Evolutionary conservation across 495 filamentous ascomycete genomes (phyloP), one percentile per base, ranked within the genome.

Genomic region (Neurospora hispaniola): DNA sequence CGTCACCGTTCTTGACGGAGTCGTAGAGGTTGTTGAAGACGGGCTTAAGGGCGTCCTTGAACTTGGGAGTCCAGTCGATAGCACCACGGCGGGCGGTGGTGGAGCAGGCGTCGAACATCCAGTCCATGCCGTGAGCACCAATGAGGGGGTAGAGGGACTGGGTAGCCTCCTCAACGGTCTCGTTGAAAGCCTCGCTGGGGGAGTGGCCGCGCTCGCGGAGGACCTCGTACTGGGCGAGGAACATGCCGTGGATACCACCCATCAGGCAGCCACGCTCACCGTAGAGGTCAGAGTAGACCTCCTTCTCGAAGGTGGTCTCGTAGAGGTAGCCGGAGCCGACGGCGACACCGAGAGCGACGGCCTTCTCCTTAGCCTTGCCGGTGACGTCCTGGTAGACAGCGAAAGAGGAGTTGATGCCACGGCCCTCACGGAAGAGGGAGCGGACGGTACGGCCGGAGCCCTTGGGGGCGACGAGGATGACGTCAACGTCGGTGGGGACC

Each of bases 221-320:
- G 79, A 98, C 96, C 89, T 99, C 96, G 88, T 99, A 98, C 88
- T 99, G 96, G 73, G 96, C 96, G 77, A 99, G 93, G 92, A 99
- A 99, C 96, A 99, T 98, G 85, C 96, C 96, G 89, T 99, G 96
- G 85, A 99, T 99, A 85, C 96, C 96, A 78, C 96, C 96, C 96
- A 98, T 99, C 77, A 99, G 87, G 89, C 96, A 99, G 81, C 96
- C 96, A 86, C 96, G 94, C 91, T 99, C 96, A 84, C 96, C 96
- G 87, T 98, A 98, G 74, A 99, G 89, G 85, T 98, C 96, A 70
- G 94, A 97, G 91, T 95, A 97, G 82, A 98, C 96, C 88, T 98
- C 96, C 90, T 98, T 98, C 89, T 98, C 90, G 81, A 98, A 99
- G 81, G 96, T 99, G 76, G 96, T 99, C 91, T 98, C 93, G 90